Evolutionary conservation across 2,329 filamentous ascomycete genomes (phyloP), one percentile per base, ranked within the genome.

Genomic region (Capronia americana): DNA sequence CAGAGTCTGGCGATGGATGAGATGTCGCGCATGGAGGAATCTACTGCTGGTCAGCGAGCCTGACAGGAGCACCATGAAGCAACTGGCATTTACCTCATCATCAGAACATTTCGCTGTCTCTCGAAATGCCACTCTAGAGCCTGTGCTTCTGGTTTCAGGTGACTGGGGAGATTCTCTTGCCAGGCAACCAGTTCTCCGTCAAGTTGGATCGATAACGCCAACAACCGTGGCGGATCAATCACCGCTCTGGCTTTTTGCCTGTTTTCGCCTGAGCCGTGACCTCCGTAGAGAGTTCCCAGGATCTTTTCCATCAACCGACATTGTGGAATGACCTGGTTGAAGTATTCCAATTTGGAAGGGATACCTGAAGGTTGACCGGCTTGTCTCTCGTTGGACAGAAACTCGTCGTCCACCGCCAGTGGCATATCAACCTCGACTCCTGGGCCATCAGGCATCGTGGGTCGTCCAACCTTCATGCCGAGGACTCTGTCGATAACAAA

Each of bases 241-340:
- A 58, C 56, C n/a, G 56, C 12, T 38, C 56, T 44, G 23, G 56
- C 38, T 2, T 48, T 48, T n/a, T 48, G 38, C 38, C 32, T 30
- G 14, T 58, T 58, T 3, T 30, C 56, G 10, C 38, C 12, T 7
- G 34, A 44, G 3, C 34, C 32, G 14, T 58, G 38, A 2, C 38
- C 34, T 6, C 56, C 44, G 56, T 58, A 58, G 32, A 58, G 38
- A 23, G 56, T 58, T 44, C 44, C 44, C 6, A 58, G 24, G 24
- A 58, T 58, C 24, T 58, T 58, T 46, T 58, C 56, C 56, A 58
- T 58, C 38, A 58, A 20, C 3, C 56, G 56, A n/a, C 56, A 58
- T 38, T 58, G 56, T 5, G 38, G 56, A 58, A 58, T 58, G 23
- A 58, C 56, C 24, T 58, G 56, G 23, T 48, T 58, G 34, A 58